Evolutionary conservation across 805 yeast genomes (phyloP), one percentile per base, ranked within the genome.

Genomic region (Candida parachauliodes): DNA sequence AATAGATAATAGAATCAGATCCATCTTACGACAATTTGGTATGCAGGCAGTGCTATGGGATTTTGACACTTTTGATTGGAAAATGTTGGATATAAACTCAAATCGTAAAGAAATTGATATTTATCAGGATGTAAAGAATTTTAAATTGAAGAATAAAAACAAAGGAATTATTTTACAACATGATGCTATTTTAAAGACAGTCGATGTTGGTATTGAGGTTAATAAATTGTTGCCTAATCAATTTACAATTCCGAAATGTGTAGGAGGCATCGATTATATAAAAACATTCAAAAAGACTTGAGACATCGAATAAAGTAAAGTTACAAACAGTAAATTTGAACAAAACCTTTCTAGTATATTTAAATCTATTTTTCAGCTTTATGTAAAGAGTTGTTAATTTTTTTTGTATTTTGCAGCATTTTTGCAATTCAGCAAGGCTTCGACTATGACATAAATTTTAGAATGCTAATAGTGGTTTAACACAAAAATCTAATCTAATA

Each of bases 21-120:
- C 80, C 2, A 85, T 91, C 38, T 74, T 87, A 11, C 68, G 89
- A 37, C 85, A 82, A 59, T 83, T 91, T 58, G 96, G 96, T 0
- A 74, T 91, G 72, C 88, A 82, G 51, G 78, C 85, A 4, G 96
- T 84, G 18, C 60, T 91, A 23, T 91, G 98, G 98, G 93, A 88
- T 54, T 77, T 74, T 51, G 98, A 91, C 59, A 78, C 96, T 0
- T 81, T 81, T 61, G 98, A 91, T 59, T 91, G 98, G 98, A 77
- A 78, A 55, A 61, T 88, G 53, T 67, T 76, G 26, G 59, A 51
- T 18, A 41, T 42, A 3, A 32, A 46, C 5, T 67, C 71, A 2
- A 68, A 67, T 16, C 22, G 39, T n/a, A 72, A 74, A 46, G 78
- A 75, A 38, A 54, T 55, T 1, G 74, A 74, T 28, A 78, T 89